These are phyloP conservation scores for Alternaria tenuissima DNA, from an alignment of 2,329 filamentous ascomycete genomes.

Conservation along the genomic window DNA sequence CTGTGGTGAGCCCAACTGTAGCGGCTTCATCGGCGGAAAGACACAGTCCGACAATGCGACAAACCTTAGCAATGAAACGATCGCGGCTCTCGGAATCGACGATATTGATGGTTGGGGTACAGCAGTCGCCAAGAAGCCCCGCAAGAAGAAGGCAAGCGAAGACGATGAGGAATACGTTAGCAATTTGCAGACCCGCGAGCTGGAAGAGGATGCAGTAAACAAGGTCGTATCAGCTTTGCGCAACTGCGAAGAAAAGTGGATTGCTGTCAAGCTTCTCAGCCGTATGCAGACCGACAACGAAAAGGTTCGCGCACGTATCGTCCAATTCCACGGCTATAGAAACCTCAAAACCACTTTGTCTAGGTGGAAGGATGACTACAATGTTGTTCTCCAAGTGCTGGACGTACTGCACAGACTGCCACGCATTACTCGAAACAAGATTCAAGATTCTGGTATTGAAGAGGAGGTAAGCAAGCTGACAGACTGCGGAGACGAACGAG, in stretches of 20 bases:
- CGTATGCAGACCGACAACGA: conserved; percentile 90
- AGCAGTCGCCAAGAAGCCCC: conserved; percentile 84
- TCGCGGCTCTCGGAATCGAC: conserved; percentile 95
- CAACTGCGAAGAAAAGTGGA: conserved; percentile 99
- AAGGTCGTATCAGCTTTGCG: conserved; percentile 97
- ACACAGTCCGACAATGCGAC: conserved; percentile 96
- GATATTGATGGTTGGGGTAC: conserved; percentile 93
- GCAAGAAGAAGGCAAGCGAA: conserved; percentile 90
- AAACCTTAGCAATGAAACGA: conserved; percentile 86
- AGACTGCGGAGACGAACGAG: conserved; percentile 74
- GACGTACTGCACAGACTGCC: conserved; percentile 90
- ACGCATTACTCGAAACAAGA: conserved; percentile 93
- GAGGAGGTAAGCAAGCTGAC: conserved; percentile 75
- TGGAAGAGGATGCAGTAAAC: conserved; percentile 84
- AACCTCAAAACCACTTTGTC: conserved; percentile 88
- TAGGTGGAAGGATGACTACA: conserved; percentile 87
- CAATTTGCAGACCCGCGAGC: conserved; percentile 78
- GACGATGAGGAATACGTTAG: conserved; percentile 97
- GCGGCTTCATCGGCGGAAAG: conserved; percentile 95
- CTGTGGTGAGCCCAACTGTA: conserved; percentile 92
- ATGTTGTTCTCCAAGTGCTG: conserved; percentile 87
- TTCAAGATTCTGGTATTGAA: conserved; percentile 95
- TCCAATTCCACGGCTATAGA: conserved; percentile 96
- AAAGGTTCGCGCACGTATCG: conserved; percentile 83
- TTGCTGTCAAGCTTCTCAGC: conserved; percentile 90